Base-by-base conservation (phyloP, 2,329 filamentous ascomycete species). In the Leptodontidium sp. region DNA sequence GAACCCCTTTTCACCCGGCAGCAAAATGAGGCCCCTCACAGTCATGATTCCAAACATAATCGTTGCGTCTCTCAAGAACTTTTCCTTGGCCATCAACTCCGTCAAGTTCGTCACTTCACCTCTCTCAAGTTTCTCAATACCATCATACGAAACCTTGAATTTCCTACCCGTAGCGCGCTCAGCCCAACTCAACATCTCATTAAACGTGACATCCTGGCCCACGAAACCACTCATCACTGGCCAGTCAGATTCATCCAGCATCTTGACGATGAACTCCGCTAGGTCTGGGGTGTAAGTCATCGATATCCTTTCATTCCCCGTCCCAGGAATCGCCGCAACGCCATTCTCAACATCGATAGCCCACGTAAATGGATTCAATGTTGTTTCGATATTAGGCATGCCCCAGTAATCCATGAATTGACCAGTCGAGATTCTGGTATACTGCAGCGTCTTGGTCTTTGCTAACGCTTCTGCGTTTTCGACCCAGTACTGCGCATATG, bases 21-120 rank as follows among this genome's bases (percentile, higher is more conserved):
- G 4, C 24, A 53, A 32, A 8, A 59, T 40, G 14, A 38, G 35
- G 11, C 32, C 53, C 32, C 32, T 58, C 29, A 58, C 53, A 21
- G 35, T 14, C 53, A 58, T 58, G 14, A 40, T 58, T 3, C 53
- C 53, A 58, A 58, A 58, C 35, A 58, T 58, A n/a, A 58, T 40
- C 32, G 53, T 40, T 9, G 35, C 53, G 21, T 38, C 32, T 14
- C 53, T 58, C 35, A 58, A 38, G 11, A 58, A 58, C 9, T 21
- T 40, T 6, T 58, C 53, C 7, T 40, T 38, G 14, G 26, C 52
- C 17, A 38, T 55, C 8, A 38, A 8, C 32, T 55, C 32, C 29
- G 52, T 55, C 52, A 55, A 38, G 15, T 55, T 55, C 29, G 52
- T 35, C 7, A 55, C 52, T 11, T 35, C 52, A 8, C 52, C 52